phyloP scores from a whole-genome alignment of 1,284 basidiomycete genomes.

The Apiotrichum domesticum region DNA sequence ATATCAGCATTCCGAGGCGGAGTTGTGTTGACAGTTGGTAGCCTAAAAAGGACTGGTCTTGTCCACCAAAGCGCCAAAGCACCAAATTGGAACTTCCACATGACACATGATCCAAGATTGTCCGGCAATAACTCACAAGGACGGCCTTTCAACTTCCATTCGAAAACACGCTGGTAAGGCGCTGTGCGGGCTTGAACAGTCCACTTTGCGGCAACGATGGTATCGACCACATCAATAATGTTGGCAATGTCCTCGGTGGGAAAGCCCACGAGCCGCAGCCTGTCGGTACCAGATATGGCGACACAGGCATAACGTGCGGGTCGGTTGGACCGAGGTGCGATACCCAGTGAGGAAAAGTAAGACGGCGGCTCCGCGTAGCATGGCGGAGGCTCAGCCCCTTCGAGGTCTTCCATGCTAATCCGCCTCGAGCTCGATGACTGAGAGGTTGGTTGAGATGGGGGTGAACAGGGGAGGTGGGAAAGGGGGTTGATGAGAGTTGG shows the following conservation, averaged over 20 bases:
- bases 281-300: slow-evolving; percentile 2
- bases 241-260: background rate
- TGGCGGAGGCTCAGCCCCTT: background rate
- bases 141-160: slow-evolving; percentile 33
- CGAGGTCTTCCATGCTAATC: background rate
- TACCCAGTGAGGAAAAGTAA: background rate
- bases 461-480: too few species aligned
- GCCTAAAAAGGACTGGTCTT: too few species aligned
- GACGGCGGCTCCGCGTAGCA: background rate
- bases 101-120: too few species aligned
- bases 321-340: background rate
- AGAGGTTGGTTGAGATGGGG: too few species aligned
- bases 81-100: too few species aligned
- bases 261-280: slow-evolving; percentile 1
- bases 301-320: slow-evolving; percentile 3
- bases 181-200: slow-evolving; percentile 1
- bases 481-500: too few species aligned
- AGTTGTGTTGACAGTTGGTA: too few species aligned
- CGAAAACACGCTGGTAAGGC: slow-evolving; percentile 17
- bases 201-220: background rate
- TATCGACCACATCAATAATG: background rate
- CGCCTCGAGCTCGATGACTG: too few species aligned
- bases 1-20: background rate
- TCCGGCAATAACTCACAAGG: slow-evolving; percentile 23
- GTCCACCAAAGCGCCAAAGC: too few species aligned